These are phyloP conservation scores for Tetrahymena thermophila DNA, from an alignment of 73 alveolate species.

Conservation along the genomic window DNA sequence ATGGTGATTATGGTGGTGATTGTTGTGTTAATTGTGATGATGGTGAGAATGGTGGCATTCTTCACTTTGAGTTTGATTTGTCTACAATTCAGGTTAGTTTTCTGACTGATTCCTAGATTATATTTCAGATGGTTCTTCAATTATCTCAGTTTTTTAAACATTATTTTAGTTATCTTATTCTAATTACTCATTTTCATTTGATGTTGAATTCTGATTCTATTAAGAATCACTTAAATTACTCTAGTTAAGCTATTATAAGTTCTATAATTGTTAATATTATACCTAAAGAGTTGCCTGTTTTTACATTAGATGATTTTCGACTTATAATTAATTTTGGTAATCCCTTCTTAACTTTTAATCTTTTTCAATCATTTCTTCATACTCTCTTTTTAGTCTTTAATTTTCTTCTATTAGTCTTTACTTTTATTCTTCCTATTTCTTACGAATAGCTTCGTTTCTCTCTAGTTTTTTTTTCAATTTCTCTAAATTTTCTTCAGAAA, in stretches of 20 bases:
- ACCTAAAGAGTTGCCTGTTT: background rate
- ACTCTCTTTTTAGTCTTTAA: background rate
- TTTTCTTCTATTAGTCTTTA: background rate
- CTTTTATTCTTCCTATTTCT: background rate
- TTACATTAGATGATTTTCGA: background rate
- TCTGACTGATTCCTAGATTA: background rate
- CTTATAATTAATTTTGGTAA: background rate
- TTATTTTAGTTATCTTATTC: background rate
- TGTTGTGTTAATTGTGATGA: background rate
- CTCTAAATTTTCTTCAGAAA: background rate
- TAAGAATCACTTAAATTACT: background rate
- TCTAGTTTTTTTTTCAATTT: background rate
- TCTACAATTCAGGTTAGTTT: too few relatives aligned
- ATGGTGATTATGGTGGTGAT: background rate
- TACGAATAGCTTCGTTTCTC: background rate
- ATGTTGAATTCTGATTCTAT: too few relatives aligned
- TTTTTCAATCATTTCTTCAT: background rate
- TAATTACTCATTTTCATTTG: background rate
- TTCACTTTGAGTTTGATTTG: background rate
- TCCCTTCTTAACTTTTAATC: background rate
- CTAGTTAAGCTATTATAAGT: too few relatives aligned
- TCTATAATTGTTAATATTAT: background rate
- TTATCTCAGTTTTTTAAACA: background rate
- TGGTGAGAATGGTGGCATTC: background rate
- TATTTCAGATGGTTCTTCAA: background rate